Evolutionary conservation across 192 early-diverging fungal genomes (phyloP), one percentile per base, ranked within the genome.

Genomic region (Rhizoclosmatium globosum): DNA sequence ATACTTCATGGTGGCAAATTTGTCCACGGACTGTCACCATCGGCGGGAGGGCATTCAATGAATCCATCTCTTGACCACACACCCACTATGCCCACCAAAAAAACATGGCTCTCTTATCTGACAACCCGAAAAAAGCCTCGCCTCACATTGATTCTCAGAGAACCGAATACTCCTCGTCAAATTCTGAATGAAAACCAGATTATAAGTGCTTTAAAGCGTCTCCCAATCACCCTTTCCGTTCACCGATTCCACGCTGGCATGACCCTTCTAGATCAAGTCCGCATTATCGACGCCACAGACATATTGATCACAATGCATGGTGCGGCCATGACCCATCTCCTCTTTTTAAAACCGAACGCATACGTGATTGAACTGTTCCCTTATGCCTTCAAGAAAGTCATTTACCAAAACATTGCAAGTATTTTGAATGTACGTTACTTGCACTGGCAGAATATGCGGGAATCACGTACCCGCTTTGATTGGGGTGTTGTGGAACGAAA

Each of bases 231-330:
- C 38, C 45, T 83, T 4, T 23, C n/a, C 2, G 57, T 82, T 6
- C 57, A 83, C 50, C 38, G 42, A n/a, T 83, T 83, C 68, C 56
- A 21, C 6, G 31, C 78, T 7, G 3, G 57, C 7, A 17, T 83
- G 19, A 23, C 56, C 15, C 62, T 83, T 1, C 9, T 46, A 19
- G 76, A 83, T 7, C 82, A 83, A 48, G 68, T 83, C 21, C 31
- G 50, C 17, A 59, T 78, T 13, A 47, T 84, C 7, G 47, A 43
- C 66, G n/a, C 57, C 2, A 78, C 82, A 0, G 82, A 83, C 68
- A 74, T 83, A 46, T 71, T 83, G 15, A 77, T 83, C 47, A 67
- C 82, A 2, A 83, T 78, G 73, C 82, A 83, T 62, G 82, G 82
- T 2, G 82, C 82, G 3, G 82, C 80, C 2, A 58, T 83, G 56